Base-by-base conservation (phyloP, 176 grass and related monocot genomes). In the Phoenix roebelenii region DNA sequence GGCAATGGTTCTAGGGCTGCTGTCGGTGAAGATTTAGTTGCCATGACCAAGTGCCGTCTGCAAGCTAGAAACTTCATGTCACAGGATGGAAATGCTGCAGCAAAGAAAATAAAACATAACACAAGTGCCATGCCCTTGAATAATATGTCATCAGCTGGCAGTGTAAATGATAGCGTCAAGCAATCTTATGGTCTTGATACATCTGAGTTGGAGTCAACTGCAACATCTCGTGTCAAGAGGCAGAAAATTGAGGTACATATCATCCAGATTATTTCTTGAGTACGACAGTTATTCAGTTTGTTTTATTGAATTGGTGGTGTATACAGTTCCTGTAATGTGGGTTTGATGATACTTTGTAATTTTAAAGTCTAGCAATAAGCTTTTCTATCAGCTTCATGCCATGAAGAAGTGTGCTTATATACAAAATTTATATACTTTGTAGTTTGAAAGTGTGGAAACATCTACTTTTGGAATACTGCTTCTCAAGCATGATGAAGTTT, bases 11-110 rank as follows among this genome's bases (percentile, higher is more conserved):
- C 65, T 15, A 68, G 25, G 35, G 18, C 35, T 63, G 30, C 61
- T 23, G 19, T 56, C 9, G 65, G 52, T 56, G 53, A 68, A 56
- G 53, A 68, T 68, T 44, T 68, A 56, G 65, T 44, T 44, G 52
- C 53, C 25, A 68, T 68, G 52, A 56, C 26, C 20, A 68, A 56
- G 18, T 44, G 16, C 9, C 23, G 18, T 55, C 22, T 48, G 25
- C 51, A 68, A 39, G 26, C 51, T 39, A 30, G 28, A 49, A 39
- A 49, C 7, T 23, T 49, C 61, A 22, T 49, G 3, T 56, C 26
- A 39, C 51, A 56, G 5, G 26, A 68, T 44, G 25, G 52, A 44
- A 51, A n/a, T 23, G 4, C 22, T 59, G 4, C 24, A 16, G 25
- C 23, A 14, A 68, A 44, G 16, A 68, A 68, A 22, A 68, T 55